Evolutionary conservation across 2,329 filamentous ascomycete genomes (phyloP), one percentile per base, ranked within the genome.

Genomic region (Diaporthe sp.): DNA sequence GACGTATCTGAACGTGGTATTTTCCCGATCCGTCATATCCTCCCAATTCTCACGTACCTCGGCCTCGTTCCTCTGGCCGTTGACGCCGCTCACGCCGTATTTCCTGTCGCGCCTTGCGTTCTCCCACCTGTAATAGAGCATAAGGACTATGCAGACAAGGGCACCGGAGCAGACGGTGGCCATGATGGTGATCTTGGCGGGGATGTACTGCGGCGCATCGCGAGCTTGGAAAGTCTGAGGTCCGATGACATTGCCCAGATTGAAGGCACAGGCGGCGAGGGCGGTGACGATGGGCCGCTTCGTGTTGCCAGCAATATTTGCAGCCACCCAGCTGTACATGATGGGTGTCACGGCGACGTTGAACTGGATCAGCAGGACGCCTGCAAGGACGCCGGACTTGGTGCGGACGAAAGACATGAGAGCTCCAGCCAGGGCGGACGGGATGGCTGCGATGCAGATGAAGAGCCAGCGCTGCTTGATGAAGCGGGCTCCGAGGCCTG

Each of bases 1-100:
- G 55, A 58, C 55, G 55, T 92, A 92, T 67, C 88, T 85, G 80
- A 92, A 92, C 28, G 85, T 86, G 79, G 85, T 86, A 78, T 92
- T 92, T 82, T 92, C 87, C 79, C 82, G 86, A 76, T 92, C 90
- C 9, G 90, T 92, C 83, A 89, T 81, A 34, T 86, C 85, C 51
- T 82, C 83, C 87, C 85, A 91, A 6, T 84, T 83, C 75, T 87
- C 84, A 2, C 83, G 85, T 12, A 81, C 81, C 83, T 86, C 80
- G 77, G 83, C 86, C 1, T 80, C 79, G 55, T 22, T 86, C 86
- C 78, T 89, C 85, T 60, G 20, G 77, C 31, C 31, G 55, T n/a
- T 10, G 20, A 37, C 55, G 31, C 55, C 28, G 28, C 17, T 58
- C 55, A 37, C 37, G 78, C 72, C 12, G 73, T 67, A 68, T 80